Evolutionary conservation across 2,329 filamentous ascomycete species (phyloP).

Genomic region (Aspergillus texensis): DNA sequence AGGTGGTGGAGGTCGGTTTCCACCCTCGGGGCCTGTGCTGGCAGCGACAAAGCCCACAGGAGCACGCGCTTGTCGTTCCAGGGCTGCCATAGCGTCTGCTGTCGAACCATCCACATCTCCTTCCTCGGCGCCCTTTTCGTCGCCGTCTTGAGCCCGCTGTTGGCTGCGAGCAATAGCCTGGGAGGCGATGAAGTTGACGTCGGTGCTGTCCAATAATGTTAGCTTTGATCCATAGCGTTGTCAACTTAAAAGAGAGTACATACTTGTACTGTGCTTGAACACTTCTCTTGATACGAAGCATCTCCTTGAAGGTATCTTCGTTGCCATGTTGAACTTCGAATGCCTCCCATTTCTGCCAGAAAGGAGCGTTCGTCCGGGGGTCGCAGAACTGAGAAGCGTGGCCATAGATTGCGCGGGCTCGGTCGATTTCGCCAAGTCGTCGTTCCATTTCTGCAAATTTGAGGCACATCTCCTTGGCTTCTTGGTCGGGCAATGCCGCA

Average conservation of each 20-base stretch:
- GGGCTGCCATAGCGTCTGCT: constrained; percentile 82
- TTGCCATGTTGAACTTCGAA: constrained; percentile 99
- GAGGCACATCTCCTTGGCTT: constrained; percentile 96
- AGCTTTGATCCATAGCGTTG: constrained; percentile 27
- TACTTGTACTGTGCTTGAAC: constrained; percentile 96
- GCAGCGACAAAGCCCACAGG: constrained; percentile 90
- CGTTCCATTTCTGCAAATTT: constrained; percentile 98
- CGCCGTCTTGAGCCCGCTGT: constrained; percentile 49
- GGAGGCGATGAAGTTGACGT: constrained; percentile 97
- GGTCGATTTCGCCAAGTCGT: constrained; percentile 87
- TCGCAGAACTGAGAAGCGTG: constrained; percentile 98
- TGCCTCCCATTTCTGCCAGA: constrained; percentile 96
- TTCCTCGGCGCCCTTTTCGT: constrained; percentile 38
- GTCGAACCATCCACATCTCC: constrained; percentile 49
- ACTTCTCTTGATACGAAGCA: constrained; percentile 95
- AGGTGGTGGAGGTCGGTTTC: constrained; percentile 52
- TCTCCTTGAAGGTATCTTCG: constrained; percentile 99
- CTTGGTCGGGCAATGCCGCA: constrained; percentile 84
- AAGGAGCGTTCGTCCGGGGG: constrained; percentile 82
- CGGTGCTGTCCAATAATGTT: constrained; percentile 61
- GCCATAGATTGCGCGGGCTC: constrained; percentile 91
- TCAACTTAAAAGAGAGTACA: constrained; percentile 28
- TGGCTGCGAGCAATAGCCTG: constrained; percentile 87
- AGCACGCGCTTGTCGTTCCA: constrained; percentile 86
- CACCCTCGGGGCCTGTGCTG: constrained; percentile 70